Evolutionary conservation across 108 stramenopile genomes (phyloP).

Genomic region (Fistulifera solaris): DNA sequence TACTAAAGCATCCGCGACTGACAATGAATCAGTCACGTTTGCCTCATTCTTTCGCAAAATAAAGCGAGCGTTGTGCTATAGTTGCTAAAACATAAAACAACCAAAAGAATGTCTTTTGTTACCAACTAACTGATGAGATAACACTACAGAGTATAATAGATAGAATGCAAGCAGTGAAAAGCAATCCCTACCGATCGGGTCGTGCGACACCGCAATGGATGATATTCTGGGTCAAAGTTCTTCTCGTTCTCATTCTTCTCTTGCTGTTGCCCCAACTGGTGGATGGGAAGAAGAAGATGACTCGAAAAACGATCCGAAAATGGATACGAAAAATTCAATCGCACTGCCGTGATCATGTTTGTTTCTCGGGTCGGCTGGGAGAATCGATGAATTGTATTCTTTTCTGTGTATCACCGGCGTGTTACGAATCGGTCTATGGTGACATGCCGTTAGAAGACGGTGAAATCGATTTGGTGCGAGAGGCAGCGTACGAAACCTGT

Average conservation of each 20-base stretch:
- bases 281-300: not conserved
- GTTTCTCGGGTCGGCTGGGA: conserved; percentile 23
- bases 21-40: too few species aligned
- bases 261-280: not conserved
- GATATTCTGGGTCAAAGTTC: not conserved
- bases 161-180: too few species aligned
- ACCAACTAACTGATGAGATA: too few species aligned
- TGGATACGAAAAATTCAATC: not conserved
- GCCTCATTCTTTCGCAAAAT: too few species aligned
- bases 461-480: conserved; percentile 21
- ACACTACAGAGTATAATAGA: too few species aligned
- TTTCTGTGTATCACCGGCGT: conserved; percentile 19
- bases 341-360: not conserved
- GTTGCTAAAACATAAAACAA: too few species aligned
- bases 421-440: conserved; percentile 20
- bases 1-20: too few species aligned
- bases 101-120: too few species aligned
- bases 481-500: conserved; percentile 15
- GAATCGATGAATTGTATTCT: conserved; percentile 44
- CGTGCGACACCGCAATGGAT: not conserved
- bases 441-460: conserved; percentile 20
- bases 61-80: too few species aligned
- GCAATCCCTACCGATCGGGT: too few species aligned
- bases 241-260: not conserved
- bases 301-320: not conserved